phyloP scores from a whole-genome alignment of 2,329 filamentous ascomycete species.

The Sporothrix schenckii region DNA sequence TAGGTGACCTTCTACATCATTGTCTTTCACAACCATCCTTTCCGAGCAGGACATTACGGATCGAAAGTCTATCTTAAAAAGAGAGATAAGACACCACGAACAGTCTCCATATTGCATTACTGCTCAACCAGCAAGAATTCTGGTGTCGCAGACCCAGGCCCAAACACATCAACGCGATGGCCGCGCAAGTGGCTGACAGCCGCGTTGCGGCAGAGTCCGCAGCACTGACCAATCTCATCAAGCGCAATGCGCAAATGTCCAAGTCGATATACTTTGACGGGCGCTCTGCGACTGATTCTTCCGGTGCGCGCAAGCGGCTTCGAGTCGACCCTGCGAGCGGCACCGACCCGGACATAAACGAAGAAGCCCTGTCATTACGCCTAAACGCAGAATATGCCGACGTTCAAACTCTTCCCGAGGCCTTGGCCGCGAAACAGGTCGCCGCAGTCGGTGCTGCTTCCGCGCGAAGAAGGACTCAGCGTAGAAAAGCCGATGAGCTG shows the following conservation, averaged over 20 bases:
- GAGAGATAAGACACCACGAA: neutral
- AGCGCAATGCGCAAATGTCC: constrained; percentile 49
- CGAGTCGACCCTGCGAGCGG: constrained; percentile 45
- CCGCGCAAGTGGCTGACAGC: constrained; percentile 40
- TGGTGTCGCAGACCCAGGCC: neutral
- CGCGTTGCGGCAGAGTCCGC: constrained; percentile 34
- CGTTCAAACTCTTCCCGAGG: constrained; percentile 75
- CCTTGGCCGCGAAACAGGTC: constrained; percentile 78
- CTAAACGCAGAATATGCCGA: constrained; percentile 75
- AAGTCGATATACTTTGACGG: constrained; percentile 47
- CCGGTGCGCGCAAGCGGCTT: constrained; percentile 41
- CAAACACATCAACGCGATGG: constrained; percentile 38
- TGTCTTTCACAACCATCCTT: neutral
- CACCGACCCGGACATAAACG: constrained; percentile 46
- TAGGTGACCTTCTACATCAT: neutral
- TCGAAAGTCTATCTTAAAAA: neutral
- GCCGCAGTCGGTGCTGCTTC: constrained; percentile 60
- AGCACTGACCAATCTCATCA: constrained; percentile 46
- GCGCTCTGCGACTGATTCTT: neutral
- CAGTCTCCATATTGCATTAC: neutral
- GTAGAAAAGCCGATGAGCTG: constrained; percentile 49
- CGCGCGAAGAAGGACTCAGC: constrained; percentile 48
- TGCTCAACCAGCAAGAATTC: too few relatives aligned
- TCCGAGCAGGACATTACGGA: neutral
- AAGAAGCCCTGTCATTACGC: constrained; percentile 56